Evolutionary conservation across 768 basidiomycete genomes (phyloP).

Genomic region (Xerocomellus dryophilus): DNA sequence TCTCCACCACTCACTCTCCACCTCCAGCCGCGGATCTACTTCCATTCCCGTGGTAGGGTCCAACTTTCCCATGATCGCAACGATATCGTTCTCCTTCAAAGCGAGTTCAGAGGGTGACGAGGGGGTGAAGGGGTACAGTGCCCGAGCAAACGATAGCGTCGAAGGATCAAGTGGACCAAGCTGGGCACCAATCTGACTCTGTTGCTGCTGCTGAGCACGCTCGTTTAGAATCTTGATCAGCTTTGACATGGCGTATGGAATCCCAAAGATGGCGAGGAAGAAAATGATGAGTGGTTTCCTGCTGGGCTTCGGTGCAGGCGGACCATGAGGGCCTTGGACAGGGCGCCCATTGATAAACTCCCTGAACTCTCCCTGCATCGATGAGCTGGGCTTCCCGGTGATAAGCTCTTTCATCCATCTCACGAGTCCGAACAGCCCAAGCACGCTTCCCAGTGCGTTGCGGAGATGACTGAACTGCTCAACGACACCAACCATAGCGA

Average conservation of each 20-base stretch:
- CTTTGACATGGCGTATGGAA: slow-evolving; percentile 91
- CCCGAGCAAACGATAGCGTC: slow-evolving; percentile 78
- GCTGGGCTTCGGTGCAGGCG: slow-evolving; percentile 57
- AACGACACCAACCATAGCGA: slow-evolving; percentile 93
- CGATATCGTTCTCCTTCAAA: slow-evolving; percentile 86
- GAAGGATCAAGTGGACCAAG: slow-evolving; percentile 71
- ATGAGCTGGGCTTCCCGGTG: slow-evolving; percentile 42
- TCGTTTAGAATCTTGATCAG: slow-evolving; percentile 76
- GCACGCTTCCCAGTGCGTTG: slow-evolving; percentile 89
- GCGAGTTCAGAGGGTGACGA: slow-evolving; percentile 74
- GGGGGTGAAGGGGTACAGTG: slow-evolving; percentile 74
- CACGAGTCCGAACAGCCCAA: slow-evolving; percentile 87
- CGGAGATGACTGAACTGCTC: slow-evolving; percentile 93
- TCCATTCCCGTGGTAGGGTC: slow-evolving; percentile 67
- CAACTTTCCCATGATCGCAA: slow-evolving; percentile 83
- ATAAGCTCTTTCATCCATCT: slow-evolving; percentile 77
- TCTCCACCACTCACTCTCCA: slow-evolving; percentile 86
- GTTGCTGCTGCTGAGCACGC: slow-evolving; percentile 51
- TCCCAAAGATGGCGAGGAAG: slow-evolving; percentile 87
- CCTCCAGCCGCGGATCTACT: slow-evolving; percentile 61
- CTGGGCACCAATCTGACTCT: slow-evolving; percentile 32
- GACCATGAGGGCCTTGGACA: slow-evolving; percentile 44
- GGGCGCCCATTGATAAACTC: slow-evolving; percentile 70
- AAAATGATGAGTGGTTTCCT: slow-evolving; percentile 92
- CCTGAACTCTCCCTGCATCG: slow-evolving; percentile 64